Evolutionary conservation across 805 yeast genomes (phyloP).

Genomic region (Starmera caribaea): DNA sequence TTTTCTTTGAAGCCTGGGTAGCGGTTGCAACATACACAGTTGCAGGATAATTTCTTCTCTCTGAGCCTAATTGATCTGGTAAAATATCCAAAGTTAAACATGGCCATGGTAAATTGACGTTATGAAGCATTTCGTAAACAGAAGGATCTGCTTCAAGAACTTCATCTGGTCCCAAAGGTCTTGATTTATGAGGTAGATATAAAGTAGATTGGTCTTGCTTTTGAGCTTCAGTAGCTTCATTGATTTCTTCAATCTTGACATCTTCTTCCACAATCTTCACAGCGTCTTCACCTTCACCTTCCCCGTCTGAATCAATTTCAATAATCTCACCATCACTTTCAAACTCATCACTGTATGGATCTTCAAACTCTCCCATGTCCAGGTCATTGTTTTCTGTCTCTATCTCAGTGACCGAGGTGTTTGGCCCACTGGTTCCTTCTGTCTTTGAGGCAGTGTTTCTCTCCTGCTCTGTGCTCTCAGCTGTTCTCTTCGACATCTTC

Average conservation of each 20-base stretch:
- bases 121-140: conserved; percentile 94
- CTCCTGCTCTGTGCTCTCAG: conserved; percentile 10
- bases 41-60: conserved; percentile 86
- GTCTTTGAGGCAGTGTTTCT: conserved; percentile 18
- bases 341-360: conserved; percentile 82
- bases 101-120: conserved; percentile 94
- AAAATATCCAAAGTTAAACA: conserved; percentile 84
- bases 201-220: conserved; percentile 35
- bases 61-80: conserved; percentile 80
- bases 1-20: conserved; percentile 80
- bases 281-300: conserved; percentile 29
- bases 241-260: conserved; percentile 12
- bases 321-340: conserved; percentile 88
- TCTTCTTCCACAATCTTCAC: conserved; percentile 13
- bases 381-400: conserved; percentile 32
- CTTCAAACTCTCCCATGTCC: conserved; percentile 81
- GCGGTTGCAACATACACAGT: conserved; percentile 81
- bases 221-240: conserved; percentile 27
- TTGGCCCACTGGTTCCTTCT: conserved; percentile 9
- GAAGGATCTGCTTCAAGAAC: conserved; percentile 93
- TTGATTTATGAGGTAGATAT: conserved; percentile 81
- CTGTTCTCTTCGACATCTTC: conserved; percentile 19
- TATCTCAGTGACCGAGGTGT: conserved; percentile 6
- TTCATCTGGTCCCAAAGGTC: conserved; percentile 92
- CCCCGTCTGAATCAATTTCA: conserved; percentile 61